A percentile compares a stretch with the other conserved stretches of the same genome.
Conservation (phyloP, 192 early-diverging fungal species). For the Geosiphon pyriformis region DNA sequence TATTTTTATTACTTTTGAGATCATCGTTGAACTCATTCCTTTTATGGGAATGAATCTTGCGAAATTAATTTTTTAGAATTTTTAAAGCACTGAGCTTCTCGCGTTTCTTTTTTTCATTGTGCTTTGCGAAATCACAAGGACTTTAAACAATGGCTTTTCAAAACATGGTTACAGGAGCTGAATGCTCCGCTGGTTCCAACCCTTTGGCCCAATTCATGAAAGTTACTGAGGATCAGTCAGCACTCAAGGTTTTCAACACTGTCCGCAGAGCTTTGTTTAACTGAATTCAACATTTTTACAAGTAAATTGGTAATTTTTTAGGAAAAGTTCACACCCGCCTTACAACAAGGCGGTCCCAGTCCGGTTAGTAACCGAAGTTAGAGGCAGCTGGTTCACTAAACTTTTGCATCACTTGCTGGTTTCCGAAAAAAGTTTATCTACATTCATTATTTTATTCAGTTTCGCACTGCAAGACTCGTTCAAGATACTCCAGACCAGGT, state of each 20-base stretch:
- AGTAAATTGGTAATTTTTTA: not conserved
- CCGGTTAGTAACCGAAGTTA: slow-evolving; percentile 13
- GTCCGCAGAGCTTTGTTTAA: not conserved
- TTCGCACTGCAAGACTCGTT: slow-evolving; percentile 12
- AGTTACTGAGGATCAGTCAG: slow-evolving; percentile 67
- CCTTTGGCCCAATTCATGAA: slow-evolving; percentile 75
- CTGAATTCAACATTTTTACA: not conserved
- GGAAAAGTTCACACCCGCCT: not conserved
- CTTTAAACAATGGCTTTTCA: slow-evolving; percentile 28
- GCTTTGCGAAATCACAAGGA: not conserved
- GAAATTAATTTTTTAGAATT: too few relatives aligned
- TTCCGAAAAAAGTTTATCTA: too few relatives aligned
- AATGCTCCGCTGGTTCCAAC: slow-evolving; percentile 66
- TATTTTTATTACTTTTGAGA: too few relatives aligned
- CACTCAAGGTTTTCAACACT: slow-evolving; percentile 59
- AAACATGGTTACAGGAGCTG: slow-evolving; percentile 51
- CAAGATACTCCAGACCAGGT: not conserved
- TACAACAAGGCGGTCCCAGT: not conserved
- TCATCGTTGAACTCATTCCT: too few relatives aligned
- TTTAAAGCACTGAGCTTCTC: too few relatives aligned
- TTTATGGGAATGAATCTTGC: too few relatives aligned
- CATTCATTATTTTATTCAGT: too few relatives aligned
- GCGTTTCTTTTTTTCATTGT: not conserved
- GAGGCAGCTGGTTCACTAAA: too few relatives aligned
- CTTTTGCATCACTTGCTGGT: too few relatives aligned